Conservation (phyloP, 805 yeast species). For the Pichia insulana region DNA sequence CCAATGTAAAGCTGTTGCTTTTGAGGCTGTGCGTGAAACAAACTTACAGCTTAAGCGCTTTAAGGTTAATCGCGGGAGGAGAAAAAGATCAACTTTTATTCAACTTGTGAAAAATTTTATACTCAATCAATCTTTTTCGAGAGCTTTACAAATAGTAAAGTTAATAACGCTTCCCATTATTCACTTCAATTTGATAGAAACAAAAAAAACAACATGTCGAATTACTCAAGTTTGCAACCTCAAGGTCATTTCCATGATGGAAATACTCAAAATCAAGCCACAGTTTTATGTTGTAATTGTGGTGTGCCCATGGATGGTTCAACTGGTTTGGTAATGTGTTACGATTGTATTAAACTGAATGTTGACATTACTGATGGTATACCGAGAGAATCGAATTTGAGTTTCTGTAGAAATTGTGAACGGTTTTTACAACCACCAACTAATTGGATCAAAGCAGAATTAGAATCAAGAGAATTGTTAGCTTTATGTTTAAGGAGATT, state of each 20-base stretch:
- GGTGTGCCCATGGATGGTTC: conserved; percentile 98
- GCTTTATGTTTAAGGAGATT: conserved; percentile 85
- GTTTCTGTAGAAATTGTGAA: conserved; percentile 96
- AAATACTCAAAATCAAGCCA: conserved; percentile 38
- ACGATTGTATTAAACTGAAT: conserved; percentile 90
- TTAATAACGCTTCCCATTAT: no score
- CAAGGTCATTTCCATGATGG: conserved; percentile 21
- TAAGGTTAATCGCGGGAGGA: no score
- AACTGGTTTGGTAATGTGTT: conserved; percentile 86
- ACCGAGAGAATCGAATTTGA: conserved; percentile 88
- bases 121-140: no score
- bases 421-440: conserved; percentile 90
- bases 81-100: no score
- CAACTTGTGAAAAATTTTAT: no score
- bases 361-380: conserved; percentile 91
- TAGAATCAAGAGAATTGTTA: conserved; percentile 86
- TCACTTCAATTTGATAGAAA: no score
- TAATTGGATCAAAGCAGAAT: conserved; percentile 85
- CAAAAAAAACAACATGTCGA: no score
- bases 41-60: no score
- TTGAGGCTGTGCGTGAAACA: background rate
- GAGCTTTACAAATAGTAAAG: no score
- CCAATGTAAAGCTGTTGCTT: no score
- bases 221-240: conserved; percentile 35
- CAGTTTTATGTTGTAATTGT: conserved; percentile 96